Conservation (phyloP, 164 flowering plant species). For the Cinnamomum chago region DNA sequence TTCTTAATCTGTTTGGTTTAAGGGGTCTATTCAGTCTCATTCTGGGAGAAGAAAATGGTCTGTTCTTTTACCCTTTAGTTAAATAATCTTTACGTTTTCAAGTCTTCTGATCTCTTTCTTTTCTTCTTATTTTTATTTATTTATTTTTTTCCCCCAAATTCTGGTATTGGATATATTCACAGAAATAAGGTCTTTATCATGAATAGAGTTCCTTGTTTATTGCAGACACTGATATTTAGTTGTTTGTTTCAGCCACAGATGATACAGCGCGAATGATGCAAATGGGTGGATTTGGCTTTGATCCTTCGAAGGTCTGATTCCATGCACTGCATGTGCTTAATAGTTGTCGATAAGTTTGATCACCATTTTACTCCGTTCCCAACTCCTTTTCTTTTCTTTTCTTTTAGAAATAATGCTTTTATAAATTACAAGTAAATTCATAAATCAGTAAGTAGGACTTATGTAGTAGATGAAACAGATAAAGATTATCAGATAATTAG, state of each 20-base stretch:
- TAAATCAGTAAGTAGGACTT: too few species aligned
- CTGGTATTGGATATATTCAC: too few species aligned
- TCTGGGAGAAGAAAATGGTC: conserved; percentile 96
- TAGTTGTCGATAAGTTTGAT: too few species aligned
- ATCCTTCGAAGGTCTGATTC: conserved; percentile 71
- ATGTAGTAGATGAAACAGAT: too few species aligned
- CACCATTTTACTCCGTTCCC: too few species aligned
- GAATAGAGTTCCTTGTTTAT: background rate
- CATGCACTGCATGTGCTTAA: background rate
- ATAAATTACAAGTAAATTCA: too few species aligned
- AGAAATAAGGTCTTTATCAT: too few species aligned
- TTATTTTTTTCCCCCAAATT: too few species aligned
- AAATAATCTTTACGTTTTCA: background rate
- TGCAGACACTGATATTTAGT: background rate
- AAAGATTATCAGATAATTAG: too few species aligned
- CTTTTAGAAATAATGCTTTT: too few species aligned
- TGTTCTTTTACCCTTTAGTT: conserved; percentile 17
- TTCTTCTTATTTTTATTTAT: background rate
- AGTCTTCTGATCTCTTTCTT: background rate
- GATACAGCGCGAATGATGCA: conserved; percentile 98
- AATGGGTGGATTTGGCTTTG: conserved; percentile 96
- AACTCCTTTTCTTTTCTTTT: too few species aligned
- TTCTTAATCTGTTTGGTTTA: conserved; percentile 89
- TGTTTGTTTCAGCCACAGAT: conserved; percentile 65
- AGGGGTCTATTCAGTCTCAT: conserved; percentile 97